Base-by-base conservation (phyloP, 305 asterid species). In the Salvia sclarea region DNA sequence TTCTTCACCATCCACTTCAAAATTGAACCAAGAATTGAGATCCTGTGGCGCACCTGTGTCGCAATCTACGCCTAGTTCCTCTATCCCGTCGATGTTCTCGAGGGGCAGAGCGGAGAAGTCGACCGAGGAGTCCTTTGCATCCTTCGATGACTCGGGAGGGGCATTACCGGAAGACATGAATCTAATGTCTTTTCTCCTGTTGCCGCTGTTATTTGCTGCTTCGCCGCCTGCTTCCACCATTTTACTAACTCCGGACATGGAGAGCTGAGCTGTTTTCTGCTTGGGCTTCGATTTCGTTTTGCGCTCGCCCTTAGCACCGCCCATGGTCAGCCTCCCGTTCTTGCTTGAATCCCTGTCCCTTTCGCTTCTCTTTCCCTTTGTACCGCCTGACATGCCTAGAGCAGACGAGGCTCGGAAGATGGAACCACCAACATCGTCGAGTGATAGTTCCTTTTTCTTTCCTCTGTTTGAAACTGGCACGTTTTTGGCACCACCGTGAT, bases 301-400 rank as follows among this genome's bases (percentile, higher is more conserved):
- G 47, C 96, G 95, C 71, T 88, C 97, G 28, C 95, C 96, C 79
- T 88, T 92, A 60, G 93, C 74, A 65, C 86, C 88, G 13, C 86
- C 89, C 82, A 77, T 77, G 5, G 84, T 40, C 58, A 85, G 35
- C 8, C 90, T 83, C 2, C 89, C 92, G 6, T 87, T 84, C 79
- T 85, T 89, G 28, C 68, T 75, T 58, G 74, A 12, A 35, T 85
- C 85, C 68, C 82, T 72, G 4, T 81, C 79, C 67, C 96, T 82
- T 59, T 88, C 96, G 18, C 96, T 90, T 84, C 97, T 81, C 83
- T 88, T 92, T 48, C 95, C 97, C 84, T 88, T 92, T 4, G 89
- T 84, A 71, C 95, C 87, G 35, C 96, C 93, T 38, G 74, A 70
- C 54, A 78, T 78, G 77, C 85, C 83, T 33, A 84, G 70, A 71